phyloP scores from a whole-genome alignment of 2,329 filamentous ascomycete genomes.

The Ophiostoma pallidulum region DNA sequence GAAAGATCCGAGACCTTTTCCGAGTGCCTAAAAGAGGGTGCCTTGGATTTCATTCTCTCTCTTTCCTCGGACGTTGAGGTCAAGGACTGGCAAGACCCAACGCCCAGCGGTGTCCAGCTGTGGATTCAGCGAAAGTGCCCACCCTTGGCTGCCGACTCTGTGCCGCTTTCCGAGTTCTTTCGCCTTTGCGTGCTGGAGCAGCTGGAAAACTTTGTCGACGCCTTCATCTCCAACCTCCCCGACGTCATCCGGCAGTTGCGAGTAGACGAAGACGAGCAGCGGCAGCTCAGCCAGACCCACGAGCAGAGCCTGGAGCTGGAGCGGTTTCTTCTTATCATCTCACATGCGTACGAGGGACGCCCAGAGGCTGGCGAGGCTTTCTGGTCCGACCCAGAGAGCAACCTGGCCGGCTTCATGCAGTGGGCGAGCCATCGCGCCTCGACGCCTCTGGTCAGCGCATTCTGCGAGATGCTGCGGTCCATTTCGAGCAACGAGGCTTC shows the following conservation, averaged over 20 bases:
- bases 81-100: constrained; percentile 79
- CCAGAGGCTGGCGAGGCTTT: constrained; percentile 79
- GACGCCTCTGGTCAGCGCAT: constrained; percentile 89
- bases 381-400: constrained; percentile 87
- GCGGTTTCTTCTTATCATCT: constrained; percentile 82
- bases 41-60: constrained; percentile 83
- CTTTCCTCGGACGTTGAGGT: constrained; percentile 73
- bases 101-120: constrained; percentile 69
- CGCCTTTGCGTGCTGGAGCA: constrained; percentile 66
- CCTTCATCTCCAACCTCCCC: constrained; percentile 90
- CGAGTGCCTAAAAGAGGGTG: constrained; percentile 74
- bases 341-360: constrained; percentile 80
- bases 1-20: constrained; percentile 64
- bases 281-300: constrained; percentile 54
- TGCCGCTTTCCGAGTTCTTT: constrained; percentile 63
- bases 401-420: constrained; percentile 86
- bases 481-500: constrained; percentile 76
- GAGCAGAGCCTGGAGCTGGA: constrained; percentile 70
- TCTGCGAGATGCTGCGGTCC: constrained; percentile 90
- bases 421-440: constrained; percentile 96
- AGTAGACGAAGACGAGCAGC: constrained; percentile 80
- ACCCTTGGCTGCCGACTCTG: constrained; percentile 55
- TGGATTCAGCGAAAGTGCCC: constrained; percentile 76
- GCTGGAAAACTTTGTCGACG: constrained; percentile 79
- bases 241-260: constrained; percentile 81